Evolutionary conservation across 2,329 filamentous ascomycete species (phyloP), one percentile per base, ranked within the genome.

Genomic region (Trichoderma sp.): DNA sequence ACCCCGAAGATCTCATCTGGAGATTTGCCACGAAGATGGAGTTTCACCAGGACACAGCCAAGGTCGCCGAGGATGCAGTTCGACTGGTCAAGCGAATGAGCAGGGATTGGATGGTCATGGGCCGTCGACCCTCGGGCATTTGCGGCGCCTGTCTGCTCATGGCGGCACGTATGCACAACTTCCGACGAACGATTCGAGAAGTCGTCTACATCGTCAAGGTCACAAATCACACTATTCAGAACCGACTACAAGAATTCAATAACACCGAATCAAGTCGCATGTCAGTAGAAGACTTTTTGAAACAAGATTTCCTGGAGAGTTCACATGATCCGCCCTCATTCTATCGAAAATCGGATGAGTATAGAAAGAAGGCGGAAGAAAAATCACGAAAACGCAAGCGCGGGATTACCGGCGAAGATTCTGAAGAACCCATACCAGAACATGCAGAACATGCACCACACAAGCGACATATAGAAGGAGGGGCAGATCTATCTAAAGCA

Each of bases 171-270:
- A 98, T 98, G 92, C 97, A 98, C 87, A 98, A 98, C 81, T 99
- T 97, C 79, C 92, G 95, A 58, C 91, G 96, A 20, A 97, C 94
- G 0, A 90, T 97, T 13, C 90, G 94, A 34, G 96, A 99, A 81
- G 93, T 99, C 9, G 95, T 98, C n/a, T 98, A 97, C 79, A 93
- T 98, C 47, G 95, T 98, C 79, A 98, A 98, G 79, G 95, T 98
- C 65, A 97, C 95, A 55, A 97, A 97, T 75, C 88, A 94, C 73
- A 99, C 96, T 8, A 94, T 99, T 73, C 92, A 94, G 77, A 93
- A 95, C 79, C 94, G 96, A 73, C 84, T 99, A 11, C 91, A 95
- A 75, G 96, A 99, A 79, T 99, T 98, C 82, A 94, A 93, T 74
- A 88, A 91, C 36, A 97, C 95, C 0, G 92, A 93, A 74, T 94